Conservation (phyloP, 1,139 yeast genomes). For the Kodamaea ohmeri region DNA sequence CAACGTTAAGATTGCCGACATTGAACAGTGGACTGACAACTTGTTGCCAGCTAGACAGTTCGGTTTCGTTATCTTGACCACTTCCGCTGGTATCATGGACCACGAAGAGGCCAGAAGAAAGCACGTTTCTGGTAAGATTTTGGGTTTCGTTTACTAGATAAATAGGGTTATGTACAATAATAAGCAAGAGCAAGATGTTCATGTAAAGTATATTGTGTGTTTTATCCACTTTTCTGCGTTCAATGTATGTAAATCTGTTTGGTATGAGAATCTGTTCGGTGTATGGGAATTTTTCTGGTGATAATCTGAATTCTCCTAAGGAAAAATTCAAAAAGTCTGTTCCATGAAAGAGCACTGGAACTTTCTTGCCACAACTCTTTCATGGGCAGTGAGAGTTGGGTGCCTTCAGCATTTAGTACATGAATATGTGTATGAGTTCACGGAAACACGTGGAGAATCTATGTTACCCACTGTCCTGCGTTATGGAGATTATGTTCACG, state of each 20-base stretch:
- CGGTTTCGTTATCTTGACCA: slow-evolving; percentile 94
- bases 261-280: too few species aligned
- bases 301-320: neutral
- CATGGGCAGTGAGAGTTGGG: slow-evolving; percentile 59
- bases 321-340: neutral
- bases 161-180: neutral
- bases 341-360: slow-evolving; percentile 24
- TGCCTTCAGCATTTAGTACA: slow-evolving; percentile 68
- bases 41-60: slow-evolving; percentile 98
- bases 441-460: slow-evolving; percentile 88
- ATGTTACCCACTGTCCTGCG: slow-evolving; percentile 89
- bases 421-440: slow-evolving; percentile 67
- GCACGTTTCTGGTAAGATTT: slow-evolving; percentile 97
- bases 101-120: slow-evolving; percentile 99
- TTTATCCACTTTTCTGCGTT: too few species aligned
- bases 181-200: neutral
- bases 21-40: slow-evolving; percentile 98
- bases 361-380: slow-evolving; percentile 33
- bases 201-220: too few species aligned
- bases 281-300: too few species aligned
- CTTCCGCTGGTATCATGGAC: slow-evolving; percentile 99
- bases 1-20: slow-evolving; percentile 88
- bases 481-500: slow-evolving; percentile 76
- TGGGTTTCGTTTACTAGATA: slow-evolving; percentile 80
- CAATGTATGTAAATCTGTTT: too few species aligned